Evolutionary conservation across 371 early-diverging fungal genomes (phyloP).

Genomic region (Entomophthora muscae): DNA sequence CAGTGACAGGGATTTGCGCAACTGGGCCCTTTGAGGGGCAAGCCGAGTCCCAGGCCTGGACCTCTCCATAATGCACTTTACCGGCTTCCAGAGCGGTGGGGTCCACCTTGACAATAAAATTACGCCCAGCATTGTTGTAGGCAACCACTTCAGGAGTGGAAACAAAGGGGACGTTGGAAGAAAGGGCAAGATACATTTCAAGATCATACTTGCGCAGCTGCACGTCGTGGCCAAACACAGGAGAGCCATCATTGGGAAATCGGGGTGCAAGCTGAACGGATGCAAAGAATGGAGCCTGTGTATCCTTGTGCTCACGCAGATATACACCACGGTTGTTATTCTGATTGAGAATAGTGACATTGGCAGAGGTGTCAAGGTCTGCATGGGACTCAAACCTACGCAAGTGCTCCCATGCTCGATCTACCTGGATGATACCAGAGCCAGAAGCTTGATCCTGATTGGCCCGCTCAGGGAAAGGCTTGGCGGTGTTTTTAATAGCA

Average conservation of each 20-base stretch:
- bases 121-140: conserved; percentile 36
- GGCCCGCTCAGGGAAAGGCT: conserved; percentile 21
- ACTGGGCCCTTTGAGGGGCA: conserved; percentile 56
- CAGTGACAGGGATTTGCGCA: conserved; percentile 75
- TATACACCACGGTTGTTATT: conserved; percentile 62
- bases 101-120: conserved; percentile 61
- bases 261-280: conserved; percentile 43
- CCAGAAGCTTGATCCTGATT: conserved; percentile 43
- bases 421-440: conserved; percentile 75
- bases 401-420: conserved; percentile 68
- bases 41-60: conserved; percentile 61
- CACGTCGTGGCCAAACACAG: conserved; percentile 28
- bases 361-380: conserved; percentile 49
- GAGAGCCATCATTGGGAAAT: conserved; percentile 52
- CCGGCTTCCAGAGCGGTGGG: conserved; percentile 59
- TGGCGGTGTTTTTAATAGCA: conserved; percentile 55
- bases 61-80: conserved; percentile 53
- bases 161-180: conserved; percentile 58
- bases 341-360: conserved; percentile 21
- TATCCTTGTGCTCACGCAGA: conserved; percentile 60
- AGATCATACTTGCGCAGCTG: conserved; percentile 46
- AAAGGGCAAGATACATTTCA: conserved; percentile 63
- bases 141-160: conserved; percentile 58
- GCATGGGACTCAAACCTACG: conserved; percentile 28
- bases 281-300: conserved; percentile 34